A percentile compares a stretch with the other conserved stretches of the same genome.
Evolutionary conservation across 2,329 filamentous ascomycete species (phyloP).

Genomic region (Fusarium sp.): DNA sequence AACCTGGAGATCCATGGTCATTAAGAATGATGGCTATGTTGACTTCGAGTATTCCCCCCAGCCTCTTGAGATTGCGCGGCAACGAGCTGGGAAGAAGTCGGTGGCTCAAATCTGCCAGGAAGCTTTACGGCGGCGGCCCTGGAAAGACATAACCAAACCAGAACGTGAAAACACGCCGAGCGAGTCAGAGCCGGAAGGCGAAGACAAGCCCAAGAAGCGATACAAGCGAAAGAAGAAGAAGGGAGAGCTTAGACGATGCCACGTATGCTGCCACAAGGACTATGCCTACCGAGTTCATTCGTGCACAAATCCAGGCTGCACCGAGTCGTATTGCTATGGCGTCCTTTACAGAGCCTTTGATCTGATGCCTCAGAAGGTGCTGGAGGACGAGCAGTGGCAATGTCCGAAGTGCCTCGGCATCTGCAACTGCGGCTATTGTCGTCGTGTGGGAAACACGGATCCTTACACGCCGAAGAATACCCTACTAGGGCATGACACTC

Average conservation of each 20-base stretch:
- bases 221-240: slow-evolving; percentile 68
- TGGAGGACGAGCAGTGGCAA: slow-evolving; percentile 87
- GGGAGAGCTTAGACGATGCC: slow-evolving; percentile 76
- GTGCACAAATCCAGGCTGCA: slow-evolving; percentile 80
- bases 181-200: slow-evolving; percentile 72
- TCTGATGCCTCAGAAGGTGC: slow-evolving; percentile 84
- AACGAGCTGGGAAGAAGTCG: slow-evolving; percentile 80
- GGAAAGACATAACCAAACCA: slow-evolving; percentile 83
- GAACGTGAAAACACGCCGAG: slow-evolving; percentile 63
- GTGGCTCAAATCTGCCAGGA: slow-evolving; percentile 96
- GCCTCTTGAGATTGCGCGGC: slow-evolving; percentile 79
- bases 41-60: slow-evolving; percentile 77
- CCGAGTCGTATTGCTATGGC: slow-evolving; percentile 91
- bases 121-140: slow-evolving; percentile 84
- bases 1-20: slow-evolving; percentile 83
- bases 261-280: slow-evolving; percentile 87
- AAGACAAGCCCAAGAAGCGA: slow-evolving; percentile 75
- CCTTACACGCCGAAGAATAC: slow-evolving; percentile 92
- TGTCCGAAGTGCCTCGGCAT: slow-evolving; percentile 90
- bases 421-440: slow-evolving; percentile 89
- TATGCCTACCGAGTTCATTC: slow-evolving; percentile 87
- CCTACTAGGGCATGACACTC: slow-evolving; percentile 91
- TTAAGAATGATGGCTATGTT: slow-evolving; percentile 79
- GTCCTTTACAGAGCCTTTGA: slow-evolving; percentile 93
- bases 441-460: slow-evolving; percentile 74